Conservation (phyloP, 805 yeast genomes). For the Saccharomycopsis fodiens region DNA sequence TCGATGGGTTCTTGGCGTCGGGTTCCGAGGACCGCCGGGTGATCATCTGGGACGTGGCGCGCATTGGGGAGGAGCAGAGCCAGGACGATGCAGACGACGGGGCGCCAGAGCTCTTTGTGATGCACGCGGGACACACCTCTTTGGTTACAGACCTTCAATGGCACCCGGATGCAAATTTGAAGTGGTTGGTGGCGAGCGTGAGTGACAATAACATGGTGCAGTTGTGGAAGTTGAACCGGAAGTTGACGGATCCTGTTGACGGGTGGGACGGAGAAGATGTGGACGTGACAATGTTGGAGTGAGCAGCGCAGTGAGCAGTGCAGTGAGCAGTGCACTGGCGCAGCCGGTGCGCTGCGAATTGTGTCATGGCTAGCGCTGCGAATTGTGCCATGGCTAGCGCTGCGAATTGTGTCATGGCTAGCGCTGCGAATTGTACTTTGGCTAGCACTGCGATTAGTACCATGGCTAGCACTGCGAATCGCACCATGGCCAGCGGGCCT, state of each 20-base stretch:
- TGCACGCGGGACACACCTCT: conserved; percentile 89
- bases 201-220: conserved; percentile 40
- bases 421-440: too few species aligned
- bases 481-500: too few species aligned
- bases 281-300: conserved; percentile 24
- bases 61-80: conserved; percentile 76
- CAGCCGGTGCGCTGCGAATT: too few species aligned
- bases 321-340: too few species aligned
- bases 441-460: too few species aligned
- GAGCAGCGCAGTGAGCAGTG: background rate
- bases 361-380: too few species aligned
- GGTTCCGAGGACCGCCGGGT: conserved; percentile 73
- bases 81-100: conserved; percentile 91
- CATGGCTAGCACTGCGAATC: too few species aligned
- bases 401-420: too few species aligned
- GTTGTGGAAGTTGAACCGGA: conserved; percentile 36
- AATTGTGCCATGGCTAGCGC: too few species aligned
- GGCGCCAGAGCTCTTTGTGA: conserved; percentile 79
- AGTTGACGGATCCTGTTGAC: conserved; percentile 26
- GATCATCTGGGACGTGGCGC: conserved; percentile 71
- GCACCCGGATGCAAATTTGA: conserved; percentile 47
- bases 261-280: conserved; percentile 16
- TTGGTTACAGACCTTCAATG: conserved; percentile 66
- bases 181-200: conserved; percentile 66
- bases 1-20: conserved; percentile 71